phyloP scores from a whole-genome alignment of 305 asterid genomes.

The Salvia sclarea region DNA sequence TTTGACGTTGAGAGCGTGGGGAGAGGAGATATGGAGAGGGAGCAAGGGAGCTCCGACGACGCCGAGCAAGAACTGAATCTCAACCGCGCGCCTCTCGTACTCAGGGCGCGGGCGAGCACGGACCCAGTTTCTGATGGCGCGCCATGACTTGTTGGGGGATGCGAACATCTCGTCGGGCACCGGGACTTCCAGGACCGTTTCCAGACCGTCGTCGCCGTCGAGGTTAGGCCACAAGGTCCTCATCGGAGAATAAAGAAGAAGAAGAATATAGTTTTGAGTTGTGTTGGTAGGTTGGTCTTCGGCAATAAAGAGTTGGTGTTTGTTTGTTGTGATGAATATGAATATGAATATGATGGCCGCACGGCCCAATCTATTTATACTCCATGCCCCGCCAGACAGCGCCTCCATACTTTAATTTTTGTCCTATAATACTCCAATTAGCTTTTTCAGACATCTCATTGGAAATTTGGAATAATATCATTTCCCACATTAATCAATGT shows the following conservation, averaged over 20 bases:
- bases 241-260: constrained; percentile 37
- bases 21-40: constrained; percentile 51
- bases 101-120: constrained; percentile 33
- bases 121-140: constrained; percentile 49
- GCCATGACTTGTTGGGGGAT: constrained; percentile 45
- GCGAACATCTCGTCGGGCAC: constrained; percentile 61
- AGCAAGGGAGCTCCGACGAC: constrained; percentile 67
- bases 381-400: neutral
- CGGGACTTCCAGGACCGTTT: constrained; percentile 77
- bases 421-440: neutral
- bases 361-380: constrained; percentile 39
- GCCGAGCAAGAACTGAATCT: constrained; percentile 63
- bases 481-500: neutral
- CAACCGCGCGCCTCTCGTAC: constrained; percentile 41
- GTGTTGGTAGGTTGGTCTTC: neutral
- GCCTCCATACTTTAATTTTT: neutral
- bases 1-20: constrained; percentile 38
- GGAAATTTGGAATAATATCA: neutral
- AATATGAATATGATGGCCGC: constrained; percentile 72
- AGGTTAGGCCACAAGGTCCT: constrained; percentile 64
- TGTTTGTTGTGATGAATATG: too few species aligned
- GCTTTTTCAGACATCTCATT: neutral
- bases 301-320: neutral
- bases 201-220: constrained; percentile 64
- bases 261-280: neutral